Evolutionary conservation across 2,329 filamentous ascomycete species (phyloP).

Genomic region (Fonsecaea pugnacius): DNA sequence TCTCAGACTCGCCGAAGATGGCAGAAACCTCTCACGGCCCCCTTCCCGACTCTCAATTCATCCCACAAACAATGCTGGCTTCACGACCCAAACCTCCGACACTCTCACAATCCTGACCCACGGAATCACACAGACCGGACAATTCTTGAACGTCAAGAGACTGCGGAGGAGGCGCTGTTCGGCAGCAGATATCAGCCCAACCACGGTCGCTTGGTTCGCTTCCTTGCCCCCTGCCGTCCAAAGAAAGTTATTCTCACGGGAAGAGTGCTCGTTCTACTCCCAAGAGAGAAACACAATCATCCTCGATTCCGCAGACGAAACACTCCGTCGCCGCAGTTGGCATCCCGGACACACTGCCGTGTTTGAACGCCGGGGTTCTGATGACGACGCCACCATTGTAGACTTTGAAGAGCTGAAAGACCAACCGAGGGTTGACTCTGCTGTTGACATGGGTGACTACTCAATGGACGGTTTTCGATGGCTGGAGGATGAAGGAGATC

Average conservation of each 20-base stretch:
- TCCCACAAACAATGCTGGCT: slow-evolving; percentile 16
- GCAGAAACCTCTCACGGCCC: slow-evolving; percentile 25
- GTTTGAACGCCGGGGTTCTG: slow-evolving; percentile 36
- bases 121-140: slow-evolving; percentile 15
- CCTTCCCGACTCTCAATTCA: slow-evolving; percentile 28
- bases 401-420: slow-evolving; percentile 37
- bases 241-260: slow-evolving; percentile 69
- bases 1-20: slow-evolving; percentile 41
- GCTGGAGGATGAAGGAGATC: slow-evolving; percentile 72
- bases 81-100: slow-evolving; percentile 19
- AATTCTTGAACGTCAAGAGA: slow-evolving; percentile 20
- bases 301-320: slow-evolving; percentile 63
- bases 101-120: slow-evolving; percentile 19
- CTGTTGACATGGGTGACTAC: slow-evolving; percentile 55
- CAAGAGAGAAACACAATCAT: slow-evolving; percentile 59
- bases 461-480: slow-evolving; percentile 72
- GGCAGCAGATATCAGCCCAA: slow-evolving; percentile 24
- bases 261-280: slow-evolving; percentile 69
- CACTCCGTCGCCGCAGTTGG: slow-evolving; percentile 48
- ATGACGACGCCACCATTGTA: slow-evolving; percentile 31
- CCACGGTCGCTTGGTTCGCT: slow-evolving; percentile 66
- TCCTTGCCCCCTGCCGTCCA: slow-evolving; percentile 74
- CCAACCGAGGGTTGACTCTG: slow-evolving; percentile 37
- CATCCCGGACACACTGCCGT: slow-evolving; percentile 37
- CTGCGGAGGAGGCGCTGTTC: slow-evolving; percentile 25